Evolutionary conservation across 2,329 filamentous ascomycete genomes (phyloP).

Genomic region (Huntiella abstrusa): DNA sequence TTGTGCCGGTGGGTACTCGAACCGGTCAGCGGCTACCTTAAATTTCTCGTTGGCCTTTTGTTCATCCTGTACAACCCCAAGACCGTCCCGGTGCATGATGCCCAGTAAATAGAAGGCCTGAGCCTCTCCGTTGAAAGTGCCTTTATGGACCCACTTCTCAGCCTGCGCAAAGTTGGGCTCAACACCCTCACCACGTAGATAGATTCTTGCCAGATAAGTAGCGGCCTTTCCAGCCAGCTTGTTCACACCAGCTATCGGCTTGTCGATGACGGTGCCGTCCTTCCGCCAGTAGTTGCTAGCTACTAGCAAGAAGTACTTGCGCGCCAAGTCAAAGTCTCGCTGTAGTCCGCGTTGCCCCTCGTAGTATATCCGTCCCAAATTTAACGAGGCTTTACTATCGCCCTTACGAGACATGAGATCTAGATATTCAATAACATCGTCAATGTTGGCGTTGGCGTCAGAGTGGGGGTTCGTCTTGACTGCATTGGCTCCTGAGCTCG

Average conservation of each 20-base stretch:
- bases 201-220: slow-evolving; percentile 77
- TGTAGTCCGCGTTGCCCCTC: slow-evolving; percentile 64
- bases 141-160: slow-evolving; percentile 66
- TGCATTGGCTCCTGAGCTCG: slow-evolving; percentile 70
- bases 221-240: slow-evolving; percentile 68
- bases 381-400: slow-evolving; percentile 72
- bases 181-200: slow-evolving; percentile 69
- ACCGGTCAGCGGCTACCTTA: slow-evolving; percentile 57
- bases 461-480: slow-evolving; percentile 53
- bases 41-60: slow-evolving; percentile 58
- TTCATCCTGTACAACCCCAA: slow-evolving; percentile 51
- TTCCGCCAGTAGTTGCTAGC: slow-evolving; percentile 65
- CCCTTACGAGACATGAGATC: slow-evolving; percentile 81
- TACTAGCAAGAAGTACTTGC: slow-evolving; percentile 64
- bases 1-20: slow-evolving; percentile 57
- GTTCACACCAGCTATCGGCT: slow-evolving; percentile 50
- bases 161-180: slow-evolving; percentile 62
- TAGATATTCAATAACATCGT: slow-evolving; percentile 87
- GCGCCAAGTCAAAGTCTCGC: slow-evolving; percentile 52
- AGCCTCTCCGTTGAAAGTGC: slow-evolving; percentile 54
- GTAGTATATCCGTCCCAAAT: slow-evolving; percentile 70
- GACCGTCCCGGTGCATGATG: slow-evolving; percentile 63
- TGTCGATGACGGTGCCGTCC: slow-evolving; percentile 55
- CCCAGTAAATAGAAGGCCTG: slow-evolving; percentile 74
- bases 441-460: slow-evolving; percentile 67